These are phyloP conservation scores for Rhododendron kiyosumense DNA, from an alignment of 148 eudicot species.

Conservation along the genomic window DNA sequence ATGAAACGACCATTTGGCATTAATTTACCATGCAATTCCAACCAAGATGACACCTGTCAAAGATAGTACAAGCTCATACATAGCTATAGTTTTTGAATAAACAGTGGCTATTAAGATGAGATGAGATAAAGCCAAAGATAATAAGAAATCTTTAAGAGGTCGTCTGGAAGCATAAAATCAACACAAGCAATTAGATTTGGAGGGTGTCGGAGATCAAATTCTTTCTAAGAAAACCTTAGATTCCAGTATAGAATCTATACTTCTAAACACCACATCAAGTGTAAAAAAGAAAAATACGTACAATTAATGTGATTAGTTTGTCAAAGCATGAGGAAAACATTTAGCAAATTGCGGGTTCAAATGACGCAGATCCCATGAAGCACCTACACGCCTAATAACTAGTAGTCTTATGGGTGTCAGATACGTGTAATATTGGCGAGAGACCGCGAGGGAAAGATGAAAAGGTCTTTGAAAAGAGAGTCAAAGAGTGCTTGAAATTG, in stretches of 20 bases:
- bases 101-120: background rate
- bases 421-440: background rate
- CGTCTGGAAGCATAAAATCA: background rate
- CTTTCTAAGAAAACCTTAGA: background rate
- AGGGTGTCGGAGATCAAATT: background rate
- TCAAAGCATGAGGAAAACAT: background rate
- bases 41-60: slow-evolving; percentile 60
- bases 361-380: background rate
- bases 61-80: background rate
- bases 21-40: slow-evolving; percentile 44
- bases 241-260: background rate
- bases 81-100: background rate
- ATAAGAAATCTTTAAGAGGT: background rate
- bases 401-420: background rate
- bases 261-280: background rate
- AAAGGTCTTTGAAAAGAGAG: too few species aligned
- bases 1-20: slow-evolving; percentile 84
- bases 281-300: background rate
- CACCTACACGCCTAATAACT: background rate
- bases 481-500: too few species aligned
- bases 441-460: too few species aligned
- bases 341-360: background rate
- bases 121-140: background rate
- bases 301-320: background rate
- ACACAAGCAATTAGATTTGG: background rate